These are phyloP conservation scores for Phycomyces nitens DNA, from an alignment of 192 early-diverging fungal species.

Conservation along the genomic window DNA sequence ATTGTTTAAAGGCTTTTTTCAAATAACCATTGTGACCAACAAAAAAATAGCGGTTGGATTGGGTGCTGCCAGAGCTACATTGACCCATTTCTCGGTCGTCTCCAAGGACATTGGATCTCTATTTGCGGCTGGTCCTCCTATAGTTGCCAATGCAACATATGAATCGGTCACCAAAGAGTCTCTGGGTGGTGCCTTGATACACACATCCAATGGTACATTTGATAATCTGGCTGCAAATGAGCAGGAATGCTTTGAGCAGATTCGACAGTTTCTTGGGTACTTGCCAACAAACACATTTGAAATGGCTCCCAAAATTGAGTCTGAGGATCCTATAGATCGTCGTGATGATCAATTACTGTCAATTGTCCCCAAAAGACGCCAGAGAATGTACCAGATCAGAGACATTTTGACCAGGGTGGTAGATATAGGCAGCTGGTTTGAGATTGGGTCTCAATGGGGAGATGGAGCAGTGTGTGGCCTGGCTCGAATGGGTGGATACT, in stretches of 20 bases:
- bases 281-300: constrained; percentile 17
- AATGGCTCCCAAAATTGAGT: constrained; percentile 11
- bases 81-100: constrained; percentile 34
- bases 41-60: constrained; percentile 27
- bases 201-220: constrained; percentile 35
- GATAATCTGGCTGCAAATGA: constrained; percentile 31
- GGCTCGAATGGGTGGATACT: constrained; percentile 26
- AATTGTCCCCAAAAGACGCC: constrained; percentile 28
- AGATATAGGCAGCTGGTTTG: constrained; percentile 33
- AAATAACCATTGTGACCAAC: background rate
- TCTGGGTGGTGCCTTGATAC: constrained; percentile 30
- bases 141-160: constrained; percentile 34
- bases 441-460: constrained; percentile 37
- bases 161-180: constrained; percentile 32
- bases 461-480: constrained; percentile 34
- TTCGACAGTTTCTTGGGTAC: constrained; percentile 24
- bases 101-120: constrained; percentile 26
- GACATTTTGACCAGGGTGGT: constrained; percentile 25
- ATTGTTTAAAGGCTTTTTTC: background rate
- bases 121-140: constrained; percentile 33
- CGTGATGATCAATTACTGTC: constrained; percentile 21
- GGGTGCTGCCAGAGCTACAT: constrained; percentile 33
- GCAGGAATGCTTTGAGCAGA: constrained; percentile 31
- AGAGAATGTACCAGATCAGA: constrained; percentile 32
- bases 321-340: constrained; percentile 15